phyloP scores from a whole-genome alignment of 805 yeast species.

The Yarrowia sp. region DNA sequence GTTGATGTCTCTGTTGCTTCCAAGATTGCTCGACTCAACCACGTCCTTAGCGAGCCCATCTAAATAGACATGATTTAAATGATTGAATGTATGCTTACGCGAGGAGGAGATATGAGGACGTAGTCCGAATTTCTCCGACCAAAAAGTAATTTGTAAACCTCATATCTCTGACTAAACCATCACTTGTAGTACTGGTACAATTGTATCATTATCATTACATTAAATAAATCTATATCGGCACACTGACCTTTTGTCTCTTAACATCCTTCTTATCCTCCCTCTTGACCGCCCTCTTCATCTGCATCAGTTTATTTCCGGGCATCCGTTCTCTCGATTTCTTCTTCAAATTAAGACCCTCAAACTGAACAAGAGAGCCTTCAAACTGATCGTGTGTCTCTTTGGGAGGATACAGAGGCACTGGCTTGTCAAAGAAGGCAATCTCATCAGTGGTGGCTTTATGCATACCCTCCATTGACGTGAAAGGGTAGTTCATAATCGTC shows the following conservation, averaged over 20 bases:
- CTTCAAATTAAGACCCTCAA: background rate
- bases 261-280: too few species aligned
- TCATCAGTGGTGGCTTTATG: background rate
- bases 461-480: background rate
- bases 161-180: too few species aligned
- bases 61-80: constrained; percentile 42
- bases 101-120: too few species aligned
- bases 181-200: too few species aligned
- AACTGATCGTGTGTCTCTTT: background rate
- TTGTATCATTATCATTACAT: too few species aligned
- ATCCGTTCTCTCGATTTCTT: background rate
- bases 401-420: background rate
- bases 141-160: too few species aligned
- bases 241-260: too few species aligned
- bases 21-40: constrained; percentile 85
- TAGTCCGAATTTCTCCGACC: too few species aligned
- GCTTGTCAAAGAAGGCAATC: background rate
- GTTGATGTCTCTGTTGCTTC: constrained; percentile 86
- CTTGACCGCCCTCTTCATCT: background rate
- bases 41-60: constrained; percentile 80
- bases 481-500: background rate
- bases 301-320: too few species aligned
- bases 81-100: constrained; percentile 8
- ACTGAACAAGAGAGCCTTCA: background rate
- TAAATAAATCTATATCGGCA: too few species aligned